A percentile compares a stretch with the other conserved stretches of the same genome.
Conservation (phyloP, 192 early-diverging fungal genomes). For the Backusella liffmaniae region DNA sequence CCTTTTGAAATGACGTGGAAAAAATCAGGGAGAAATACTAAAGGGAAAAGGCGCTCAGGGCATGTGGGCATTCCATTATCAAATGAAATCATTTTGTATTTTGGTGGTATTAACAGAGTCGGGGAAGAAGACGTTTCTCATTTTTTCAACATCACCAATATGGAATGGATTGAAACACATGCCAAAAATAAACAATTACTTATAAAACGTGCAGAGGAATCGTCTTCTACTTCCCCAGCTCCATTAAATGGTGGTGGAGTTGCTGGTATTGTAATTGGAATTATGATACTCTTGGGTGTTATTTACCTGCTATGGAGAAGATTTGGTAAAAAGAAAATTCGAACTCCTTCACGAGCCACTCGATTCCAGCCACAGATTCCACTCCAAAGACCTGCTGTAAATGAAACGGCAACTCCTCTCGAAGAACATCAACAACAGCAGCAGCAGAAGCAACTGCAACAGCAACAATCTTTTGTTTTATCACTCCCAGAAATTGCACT, state of each 20-base stretch:
- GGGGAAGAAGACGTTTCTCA: not conserved
- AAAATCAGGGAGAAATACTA: not conserved
- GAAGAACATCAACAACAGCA: not conserved
- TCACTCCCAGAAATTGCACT: not conserved
- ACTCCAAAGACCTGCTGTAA: not conserved
- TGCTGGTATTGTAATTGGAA: slow-evolving; percentile 2
- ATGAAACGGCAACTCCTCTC: not conserved
- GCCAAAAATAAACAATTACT: not conserved
- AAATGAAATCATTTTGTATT: not conserved
- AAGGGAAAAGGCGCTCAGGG: not conserved
- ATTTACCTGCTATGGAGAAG: not conserved
- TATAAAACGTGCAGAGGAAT: not conserved
- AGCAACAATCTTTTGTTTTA: not conserved
- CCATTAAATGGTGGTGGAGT: not conserved
- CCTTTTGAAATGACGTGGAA: not conserved
- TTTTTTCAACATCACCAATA: not conserved
- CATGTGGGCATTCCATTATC: not conserved
- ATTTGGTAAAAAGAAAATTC: not conserved
- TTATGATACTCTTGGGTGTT: not conserved
- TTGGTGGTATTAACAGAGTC: not conserved
- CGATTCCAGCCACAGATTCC: not conserved
- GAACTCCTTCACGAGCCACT: not conserved
- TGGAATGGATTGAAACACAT: not conserved
- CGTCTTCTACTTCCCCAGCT: not conserved
- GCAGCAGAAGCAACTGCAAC: not conserved